These are phyloP conservation scores for Russula emetica DNA, from an alignment of 768 basidiomycete genomes.

Conservation along the genomic window DNA sequence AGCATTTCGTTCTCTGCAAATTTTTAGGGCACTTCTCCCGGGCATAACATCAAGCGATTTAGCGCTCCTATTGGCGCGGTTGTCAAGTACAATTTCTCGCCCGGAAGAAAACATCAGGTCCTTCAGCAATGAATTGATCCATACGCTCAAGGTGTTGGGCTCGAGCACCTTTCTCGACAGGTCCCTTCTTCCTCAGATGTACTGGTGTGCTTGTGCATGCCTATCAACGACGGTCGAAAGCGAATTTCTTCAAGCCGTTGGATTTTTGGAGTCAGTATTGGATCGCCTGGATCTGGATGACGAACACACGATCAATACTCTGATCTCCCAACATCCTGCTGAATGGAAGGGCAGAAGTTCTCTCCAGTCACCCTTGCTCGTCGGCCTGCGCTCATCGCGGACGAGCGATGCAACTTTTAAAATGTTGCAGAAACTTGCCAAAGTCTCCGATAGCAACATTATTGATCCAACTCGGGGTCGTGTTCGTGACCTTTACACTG, in stretches of 20 bases:
- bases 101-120: conserved; percentile 71
- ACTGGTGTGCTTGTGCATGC: conserved; percentile 81
- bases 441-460: conserved; percentile 55
- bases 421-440: conserved; percentile 59
- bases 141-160: conserved; percentile 64
- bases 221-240: conserved; percentile 76
- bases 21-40: conserved; percentile 80
- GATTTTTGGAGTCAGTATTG: conserved; percentile 61
- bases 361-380: conserved; percentile 67
- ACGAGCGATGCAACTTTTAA: conserved; percentile 65
- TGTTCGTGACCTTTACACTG: conserved; percentile 76
- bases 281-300: conserved; percentile 69
- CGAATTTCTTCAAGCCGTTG: conserved; percentile 68
- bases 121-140: conserved; percentile 79
- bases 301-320: conserved; percentile 56
- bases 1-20: conserved; percentile 84
- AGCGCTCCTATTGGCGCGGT: conserved; percentile 71
- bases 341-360: conserved; percentile 64
- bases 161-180: conserved; percentile 53
- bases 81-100: conserved; percentile 79
- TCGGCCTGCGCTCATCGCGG: conserved; percentile 73
- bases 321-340: conserved; percentile 61
- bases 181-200: conserved; percentile 71
- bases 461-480: conserved; percentile 69
- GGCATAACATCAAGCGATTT: conserved; percentile 66